Percentiles rank a stretch among this genome's conserved stretches.
phyloP scores from a whole-genome alignment of 257 asterid genomes.

The Ligustrum vulgare region DNA sequence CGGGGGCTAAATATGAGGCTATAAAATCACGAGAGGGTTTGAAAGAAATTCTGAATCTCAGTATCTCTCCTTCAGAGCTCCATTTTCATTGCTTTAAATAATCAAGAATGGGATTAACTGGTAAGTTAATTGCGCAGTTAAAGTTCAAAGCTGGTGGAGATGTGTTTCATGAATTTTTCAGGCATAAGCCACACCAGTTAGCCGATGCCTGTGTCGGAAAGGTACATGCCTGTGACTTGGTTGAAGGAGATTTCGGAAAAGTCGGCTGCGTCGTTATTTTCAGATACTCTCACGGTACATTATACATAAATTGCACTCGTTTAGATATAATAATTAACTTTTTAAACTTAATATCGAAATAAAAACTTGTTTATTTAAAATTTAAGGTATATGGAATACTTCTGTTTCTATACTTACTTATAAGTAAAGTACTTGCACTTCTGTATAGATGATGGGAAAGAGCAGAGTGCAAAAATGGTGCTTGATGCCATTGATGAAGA shows the following conservation, averaged over 20 bases:
- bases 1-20: too few species aligned
- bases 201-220: not conserved
- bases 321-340: too few species aligned
- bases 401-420: too few species aligned
- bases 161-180: constrained; percentile 5
- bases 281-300: not conserved
- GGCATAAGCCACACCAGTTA: not conserved
- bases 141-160: not conserved
- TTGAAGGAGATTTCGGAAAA: constrained; percentile 3
- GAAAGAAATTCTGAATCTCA: too few species aligned
- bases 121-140: not conserved
- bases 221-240: constrained; percentile 3
- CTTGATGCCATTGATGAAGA: constrained; percentile 30
- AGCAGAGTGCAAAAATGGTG: constrained; percentile 16
- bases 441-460: constrained; percentile 12
- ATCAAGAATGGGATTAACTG: not conserved
- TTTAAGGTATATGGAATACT: too few species aligned
- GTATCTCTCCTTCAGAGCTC: too few species aligned
- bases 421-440: too few species aligned
- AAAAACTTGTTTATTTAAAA: too few species aligned
- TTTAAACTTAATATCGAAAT: not conserved
- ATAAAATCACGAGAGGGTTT: too few species aligned
- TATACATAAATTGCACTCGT: not conserved
- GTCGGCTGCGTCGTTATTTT: not conserved
- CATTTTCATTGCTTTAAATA: too few species aligned